A percentile compares a stretch with the other conserved stretches of the same genome.
Evolutionary conservation across 2,329 filamentous ascomycete genomes (phyloP).

Genomic region (Trichophyton simii): DNA sequence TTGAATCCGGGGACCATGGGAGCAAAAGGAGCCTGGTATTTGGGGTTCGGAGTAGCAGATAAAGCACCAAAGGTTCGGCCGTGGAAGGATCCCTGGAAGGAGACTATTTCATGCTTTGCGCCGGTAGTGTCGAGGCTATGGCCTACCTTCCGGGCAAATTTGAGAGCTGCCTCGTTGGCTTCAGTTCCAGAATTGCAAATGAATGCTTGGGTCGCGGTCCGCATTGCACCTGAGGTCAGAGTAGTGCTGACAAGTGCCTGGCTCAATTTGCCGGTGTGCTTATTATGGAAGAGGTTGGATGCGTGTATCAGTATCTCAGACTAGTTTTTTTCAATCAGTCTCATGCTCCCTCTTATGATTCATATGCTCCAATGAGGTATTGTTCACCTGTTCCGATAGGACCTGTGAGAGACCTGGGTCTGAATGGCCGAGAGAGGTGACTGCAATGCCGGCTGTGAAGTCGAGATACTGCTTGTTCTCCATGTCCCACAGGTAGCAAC

Average conservation of each 20-base stretch:
- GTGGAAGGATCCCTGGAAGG: constrained; percentile 87
- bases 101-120: constrained; percentile 70
- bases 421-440: constrained; percentile 84
- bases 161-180: constrained; percentile 95
- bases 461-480: constrained; percentile 85
- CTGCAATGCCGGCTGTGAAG: constrained; percentile 90
- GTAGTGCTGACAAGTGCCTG: constrained; percentile 76
- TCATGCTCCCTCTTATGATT: neutral
- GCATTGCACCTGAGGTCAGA: constrained; percentile 65
- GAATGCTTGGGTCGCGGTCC: constrained; percentile 67
- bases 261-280: constrained; percentile 82
- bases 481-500: constrained; percentile 79
- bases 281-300: constrained; percentile 95
- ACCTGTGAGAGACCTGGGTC: constrained; percentile 65
- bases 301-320: constrained; percentile 72
- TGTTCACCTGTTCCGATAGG: constrained; percentile 58
- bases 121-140: constrained; percentile 60
- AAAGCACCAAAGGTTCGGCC: constrained; percentile 90
- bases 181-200: constrained; percentile 94
- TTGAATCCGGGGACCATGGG: constrained; percentile 92
- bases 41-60: constrained; percentile 93
- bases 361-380: too few species aligned
- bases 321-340: constrained; percentile 19
- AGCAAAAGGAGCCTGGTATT: constrained; percentile 89
- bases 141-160: constrained; percentile 87